Conservation (phyloP, 1,139 yeast genomes). For the Yamadazyma buinensis region DNA sequence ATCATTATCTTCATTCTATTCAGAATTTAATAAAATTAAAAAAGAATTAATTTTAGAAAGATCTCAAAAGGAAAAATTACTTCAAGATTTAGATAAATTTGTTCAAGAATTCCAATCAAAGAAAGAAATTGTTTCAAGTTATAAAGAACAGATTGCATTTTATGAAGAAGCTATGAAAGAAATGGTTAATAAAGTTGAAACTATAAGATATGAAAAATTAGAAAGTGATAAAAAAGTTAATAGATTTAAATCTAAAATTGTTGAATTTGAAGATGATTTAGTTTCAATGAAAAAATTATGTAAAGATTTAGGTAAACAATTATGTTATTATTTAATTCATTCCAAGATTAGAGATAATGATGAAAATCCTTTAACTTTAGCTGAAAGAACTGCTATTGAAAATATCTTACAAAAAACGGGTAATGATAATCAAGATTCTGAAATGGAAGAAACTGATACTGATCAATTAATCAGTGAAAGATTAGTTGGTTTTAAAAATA, state of each 20-base stretch:
- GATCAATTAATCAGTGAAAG: conserved; percentile 70
- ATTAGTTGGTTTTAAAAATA: conserved; percentile 63
- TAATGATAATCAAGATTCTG: conserved; percentile 18
- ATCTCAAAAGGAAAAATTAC: conserved; percentile 66
- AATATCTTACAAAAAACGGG: conserved; percentile 38
- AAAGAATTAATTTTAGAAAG: conserved; percentile 68
- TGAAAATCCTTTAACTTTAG: conserved; percentile 53
- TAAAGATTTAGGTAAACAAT: conserved; percentile 74
- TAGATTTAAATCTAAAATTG: conserved; percentile 25
- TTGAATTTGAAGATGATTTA: conserved; percentile 38
- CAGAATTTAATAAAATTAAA: conserved; percentile 64
- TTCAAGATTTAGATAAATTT: conserved; percentile 66
- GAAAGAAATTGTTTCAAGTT: conserved; percentile 70
- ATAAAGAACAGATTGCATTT: conserved; percentile 54
- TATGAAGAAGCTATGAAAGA: conserved; percentile 38
- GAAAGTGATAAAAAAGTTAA: conserved; percentile 38
- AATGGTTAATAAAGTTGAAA: conserved; percentile 36
- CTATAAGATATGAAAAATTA: conserved; percentile 33
- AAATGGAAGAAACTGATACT: conserved; percentile 54
- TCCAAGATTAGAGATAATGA: conserved; percentile 51
- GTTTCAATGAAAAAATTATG: conserved; percentile 52
- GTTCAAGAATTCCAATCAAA: conserved; percentile 75
- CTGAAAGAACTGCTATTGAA: conserved; percentile 55
- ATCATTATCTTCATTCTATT: conserved; percentile 63
- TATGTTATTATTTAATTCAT: conserved; percentile 69